Evolutionary conservation across 306 rosid species (phyloP).

Genomic region (Inga oerstediana): DNA sequence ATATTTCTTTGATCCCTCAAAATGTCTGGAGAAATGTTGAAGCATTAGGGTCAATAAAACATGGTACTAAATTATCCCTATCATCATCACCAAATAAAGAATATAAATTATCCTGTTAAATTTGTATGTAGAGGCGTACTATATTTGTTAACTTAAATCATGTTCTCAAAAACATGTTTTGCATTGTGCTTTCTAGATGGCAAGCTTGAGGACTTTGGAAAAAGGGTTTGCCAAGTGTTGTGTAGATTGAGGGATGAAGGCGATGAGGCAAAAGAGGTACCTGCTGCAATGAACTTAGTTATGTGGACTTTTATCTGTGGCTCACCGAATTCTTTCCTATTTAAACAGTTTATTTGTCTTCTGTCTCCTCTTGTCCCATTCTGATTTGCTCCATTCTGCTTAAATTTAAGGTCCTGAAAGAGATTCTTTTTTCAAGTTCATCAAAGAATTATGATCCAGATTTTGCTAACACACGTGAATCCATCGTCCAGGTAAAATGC

Average conservation of each 20-base stretch:
- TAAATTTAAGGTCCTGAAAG: slow-evolving; percentile 66
- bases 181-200: slow-evolving; percentile 52
- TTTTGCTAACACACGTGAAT: slow-evolving; percentile 74
- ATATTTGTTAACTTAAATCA: slow-evolving; percentile 20
- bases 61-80: slow-evolving; percentile 51
- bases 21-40: slow-evolving; percentile 78
- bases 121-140: slow-evolving; percentile 16
- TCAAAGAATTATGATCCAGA: slow-evolving; percentile 61
- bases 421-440: slow-evolving; percentile 65
- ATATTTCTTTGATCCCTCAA: slow-evolving; percentile 79
- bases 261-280: slow-evolving; percentile 78
- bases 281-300: slow-evolving; percentile 27
- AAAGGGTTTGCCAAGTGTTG: slow-evolving; percentile 73
- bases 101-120: slow-evolving; percentile 21
- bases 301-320: slow-evolving; percentile 18
- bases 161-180: slow-evolving; percentile 16
- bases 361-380: slow-evolving; percentile 21
- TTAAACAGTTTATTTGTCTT: slow-evolving; percentile 14
- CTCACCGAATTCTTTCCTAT: neutral
- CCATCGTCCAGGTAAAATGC: slow-evolving; percentile 72
- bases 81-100: neutral
- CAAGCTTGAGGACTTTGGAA: slow-evolving; percentile 75
- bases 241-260: slow-evolving; percentile 79
- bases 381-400: slow-evolving; percentile 22
- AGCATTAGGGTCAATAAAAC: slow-evolving; percentile 59